Evolutionary conservation across 345 rosid genomes (phyloP).

Genomic region (Acer saccharum): DNA sequence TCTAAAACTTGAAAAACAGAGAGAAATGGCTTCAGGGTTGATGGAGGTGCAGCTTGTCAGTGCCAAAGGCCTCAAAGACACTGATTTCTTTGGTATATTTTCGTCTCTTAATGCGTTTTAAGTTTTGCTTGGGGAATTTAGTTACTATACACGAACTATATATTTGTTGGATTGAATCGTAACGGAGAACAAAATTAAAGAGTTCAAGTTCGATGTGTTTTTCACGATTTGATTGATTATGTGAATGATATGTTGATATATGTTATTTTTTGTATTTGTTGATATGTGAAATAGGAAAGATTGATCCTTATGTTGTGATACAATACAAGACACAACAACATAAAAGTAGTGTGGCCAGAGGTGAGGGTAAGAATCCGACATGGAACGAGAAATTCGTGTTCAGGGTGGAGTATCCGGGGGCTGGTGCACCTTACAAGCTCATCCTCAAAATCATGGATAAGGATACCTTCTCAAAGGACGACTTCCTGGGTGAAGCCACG

Average conservation of each 20-base stretch:
- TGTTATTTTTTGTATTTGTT: background rate
- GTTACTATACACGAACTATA: too few relatives aligned
- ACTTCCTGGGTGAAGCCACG: constrained; percentile 72
- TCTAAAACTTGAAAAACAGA: constrained; percentile 10
- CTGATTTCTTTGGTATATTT: constrained; percentile 65
- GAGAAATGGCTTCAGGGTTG: constrained; percentile 65
- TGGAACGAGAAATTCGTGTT: constrained; percentile 76
- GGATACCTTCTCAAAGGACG: constrained; percentile 76
- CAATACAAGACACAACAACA: constrained; percentile 74
- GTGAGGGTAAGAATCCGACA: constrained; percentile 59
- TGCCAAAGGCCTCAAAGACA: constrained; percentile 66
- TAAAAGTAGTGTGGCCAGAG: constrained; percentile 66
- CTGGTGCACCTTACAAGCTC: constrained; percentile 58
- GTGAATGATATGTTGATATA: background rate
- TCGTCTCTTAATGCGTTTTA: background rate
- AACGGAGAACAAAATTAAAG: too few relatives aligned
- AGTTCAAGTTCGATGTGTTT: too few relatives aligned
- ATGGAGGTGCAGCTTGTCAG: constrained; percentile 65
- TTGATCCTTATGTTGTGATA: constrained; percentile 78
- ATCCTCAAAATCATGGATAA: constrained; percentile 78
- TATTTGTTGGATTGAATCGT: background rate
- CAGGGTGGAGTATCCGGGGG: constrained; percentile 81
- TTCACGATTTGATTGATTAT: too few relatives aligned
- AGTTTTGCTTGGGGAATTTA: too few relatives aligned
- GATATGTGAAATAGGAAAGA: constrained; percentile 40